Evolutionary conservation across 2,329 filamentous ascomycete species (phyloP), one percentile per base, ranked within the genome.

Genomic region (Exserohilum rostratum): DNA sequence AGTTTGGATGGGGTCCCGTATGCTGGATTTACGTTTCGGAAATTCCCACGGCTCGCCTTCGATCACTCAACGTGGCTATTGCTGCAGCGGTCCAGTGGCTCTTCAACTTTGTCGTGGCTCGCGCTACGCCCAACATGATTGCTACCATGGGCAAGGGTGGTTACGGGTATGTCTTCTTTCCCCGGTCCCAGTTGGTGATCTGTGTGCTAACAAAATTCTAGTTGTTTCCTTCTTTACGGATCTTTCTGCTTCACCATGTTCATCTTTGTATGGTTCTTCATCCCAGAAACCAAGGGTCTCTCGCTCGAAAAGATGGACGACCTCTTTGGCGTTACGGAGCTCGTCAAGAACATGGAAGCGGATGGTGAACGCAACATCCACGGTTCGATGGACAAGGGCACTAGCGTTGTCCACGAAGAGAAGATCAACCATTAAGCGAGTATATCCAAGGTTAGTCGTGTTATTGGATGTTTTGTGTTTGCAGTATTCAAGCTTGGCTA

Each of bases 21-120:
- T 89, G 86, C 76, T 90, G 88, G 87, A 89, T 90, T 66, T 86
- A 90, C 65, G 83, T 89, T 3, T 83, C 83, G 22, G 88, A 91
- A 73, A 90, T 90, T 53, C 87, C 87, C 0, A 86, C 86, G 6
- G 85, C 86, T 0, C 80, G 88, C 30, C 78, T 90, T 6, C 79
- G 88, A 50, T 85, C 84, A 15, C 76, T 88, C 61, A 90, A 90
- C 65, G 87, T 90, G 6, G 83, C 87, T 1, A 79, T 90, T 42
- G 87, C 83, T 0, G 87, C 88, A 0, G 85, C 85, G 22, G 40
- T 47, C 2, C 52, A 90, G 66, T 90, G 87, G 87, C 73, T 90
- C 4, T 90, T 90, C 73, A 91, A 91, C 69, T 89, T 90, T 57
- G 83, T 90, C 9, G 85, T 90, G 52, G 87, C 88, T 1, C 78